These are phyloP conservation scores for Leucoagaricus sp. DNA, from an alignment of 1,284 basidiomycete genomes.

Conservation along the genomic window DNA sequence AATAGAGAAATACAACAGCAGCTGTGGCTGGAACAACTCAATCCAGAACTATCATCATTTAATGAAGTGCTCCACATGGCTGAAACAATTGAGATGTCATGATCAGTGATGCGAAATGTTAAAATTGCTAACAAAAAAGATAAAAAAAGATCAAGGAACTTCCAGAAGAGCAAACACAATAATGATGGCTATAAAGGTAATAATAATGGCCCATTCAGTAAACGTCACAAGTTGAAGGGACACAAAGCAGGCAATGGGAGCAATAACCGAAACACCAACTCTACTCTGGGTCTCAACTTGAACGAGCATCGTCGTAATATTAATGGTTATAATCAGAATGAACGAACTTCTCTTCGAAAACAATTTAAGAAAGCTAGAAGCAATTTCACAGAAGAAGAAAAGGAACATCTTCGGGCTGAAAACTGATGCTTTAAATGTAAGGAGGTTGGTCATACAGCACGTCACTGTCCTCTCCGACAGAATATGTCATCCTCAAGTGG, in stretches of 20 bases:
- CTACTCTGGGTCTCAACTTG: too few relatives aligned
- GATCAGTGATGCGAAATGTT: slow-evolving; percentile 14
- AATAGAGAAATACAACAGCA: slow-evolving; percentile 26
- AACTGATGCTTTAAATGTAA: slow-evolving; percentile 21
- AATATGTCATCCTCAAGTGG: too few relatives aligned
- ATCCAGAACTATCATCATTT: slow-evolving; percentile 31
- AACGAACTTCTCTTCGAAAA: too few relatives aligned
- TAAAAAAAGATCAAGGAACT: too few relatives aligned
- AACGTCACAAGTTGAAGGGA: too few relatives aligned
- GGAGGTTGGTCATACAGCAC: slow-evolving; percentile 16
- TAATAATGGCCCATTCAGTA: too few relatives aligned
- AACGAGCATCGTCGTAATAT: too few relatives aligned
- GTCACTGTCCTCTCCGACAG: not conserved
- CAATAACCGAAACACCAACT: too few relatives aligned
- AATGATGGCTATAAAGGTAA: not conserved
- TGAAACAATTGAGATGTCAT: slow-evolving; percentile 29
- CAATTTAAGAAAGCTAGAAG: too few relatives aligned
- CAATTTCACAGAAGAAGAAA: too few relatives aligned
- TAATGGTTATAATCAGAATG: too few relatives aligned
- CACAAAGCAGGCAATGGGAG: too few relatives aligned
- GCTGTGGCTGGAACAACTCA: slow-evolving; percentile 29
- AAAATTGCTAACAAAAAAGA: not conserved
- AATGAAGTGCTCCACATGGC: slow-evolving; percentile 22
- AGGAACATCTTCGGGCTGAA: slow-evolving; percentile 7
- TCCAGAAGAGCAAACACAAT: not conserved